phyloP scores from a whole-genome alignment of 805 yeast species.

The Blastobotrys parvus region DNA sequence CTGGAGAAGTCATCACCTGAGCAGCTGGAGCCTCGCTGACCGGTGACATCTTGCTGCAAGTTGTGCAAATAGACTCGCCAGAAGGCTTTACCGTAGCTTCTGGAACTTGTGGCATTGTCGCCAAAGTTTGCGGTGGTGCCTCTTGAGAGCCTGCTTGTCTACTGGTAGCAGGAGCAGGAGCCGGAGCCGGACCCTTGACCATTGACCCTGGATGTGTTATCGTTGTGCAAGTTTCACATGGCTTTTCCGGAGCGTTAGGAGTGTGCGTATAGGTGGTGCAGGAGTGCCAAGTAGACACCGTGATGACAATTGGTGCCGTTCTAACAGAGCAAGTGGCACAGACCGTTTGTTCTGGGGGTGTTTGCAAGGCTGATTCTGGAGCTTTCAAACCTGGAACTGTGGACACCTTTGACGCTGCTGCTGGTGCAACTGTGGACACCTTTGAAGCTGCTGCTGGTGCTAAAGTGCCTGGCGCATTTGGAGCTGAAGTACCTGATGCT shows the following conservation, averaged over 20 bases:
- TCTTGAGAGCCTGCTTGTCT: no score
- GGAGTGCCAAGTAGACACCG: conserved; percentile 2
- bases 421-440: not conserved
- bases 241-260: not conserved
- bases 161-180: no score
- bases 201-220: no score
- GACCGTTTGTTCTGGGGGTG: not conserved
- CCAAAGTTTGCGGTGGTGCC: not conserved
- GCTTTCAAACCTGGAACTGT: not conserved
- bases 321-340: not conserved
- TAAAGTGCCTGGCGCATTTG: not conserved
- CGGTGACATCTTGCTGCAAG: no score
- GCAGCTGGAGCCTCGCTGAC: not conserved
- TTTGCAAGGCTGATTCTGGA: not conserved
- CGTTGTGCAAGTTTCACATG: not conserved
- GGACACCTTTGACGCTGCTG: not conserved
- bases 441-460: not conserved
- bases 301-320: not conserved
- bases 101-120: not conserved
- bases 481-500: not conserved
- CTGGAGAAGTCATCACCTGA: not conserved
- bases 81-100: no score
- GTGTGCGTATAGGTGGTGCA: conserved; percentile 1
- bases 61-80: no score
- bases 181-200: no score